These are phyloP conservation scores for Borealophlyctis nickersoniae DNA, from an alignment of 192 early-diverging fungal genomes.

Conservation along the genomic window DNA sequence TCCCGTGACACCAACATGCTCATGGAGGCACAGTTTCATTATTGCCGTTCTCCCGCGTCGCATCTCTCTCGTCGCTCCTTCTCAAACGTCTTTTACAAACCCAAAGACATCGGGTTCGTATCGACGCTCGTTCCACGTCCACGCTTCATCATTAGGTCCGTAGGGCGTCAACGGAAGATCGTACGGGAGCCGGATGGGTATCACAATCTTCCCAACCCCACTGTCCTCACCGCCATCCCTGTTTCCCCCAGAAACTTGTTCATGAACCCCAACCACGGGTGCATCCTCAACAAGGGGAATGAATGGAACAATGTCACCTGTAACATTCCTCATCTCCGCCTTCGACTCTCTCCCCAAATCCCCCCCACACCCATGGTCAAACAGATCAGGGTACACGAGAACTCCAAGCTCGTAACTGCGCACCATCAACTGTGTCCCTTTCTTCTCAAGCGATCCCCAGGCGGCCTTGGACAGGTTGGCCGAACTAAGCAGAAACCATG, in stretches of 20 bases:
- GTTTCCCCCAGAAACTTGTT: no score
- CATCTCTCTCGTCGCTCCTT: no score
- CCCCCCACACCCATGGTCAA: conserved; percentile 38
- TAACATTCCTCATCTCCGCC: conserved; percentile 14
- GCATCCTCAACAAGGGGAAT: conserved; percentile 2
- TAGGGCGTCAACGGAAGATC: conserved; percentile 57
- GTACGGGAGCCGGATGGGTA: conserved; percentile 60
- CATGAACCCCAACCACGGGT: no score
- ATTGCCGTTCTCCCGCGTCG: not conserved
- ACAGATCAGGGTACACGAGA: conserved; percentile 52
- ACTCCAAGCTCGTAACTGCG: conserved; percentile 69
- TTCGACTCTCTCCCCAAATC: conserved; percentile 7
- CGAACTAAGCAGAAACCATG: conserved; percentile 41
- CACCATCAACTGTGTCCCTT: conserved; percentile 51
- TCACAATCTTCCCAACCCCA: conserved; percentile 14
- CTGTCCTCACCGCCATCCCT: not conserved
- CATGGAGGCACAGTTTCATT: not conserved
- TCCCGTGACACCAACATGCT: not conserved
- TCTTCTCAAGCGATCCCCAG: conserved; percentile 58
- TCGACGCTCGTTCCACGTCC: conserved; percentile 37
- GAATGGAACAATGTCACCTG: conserved; percentile 4
- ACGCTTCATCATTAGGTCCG: conserved; percentile 35
- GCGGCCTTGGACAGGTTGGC: conserved; percentile 67
- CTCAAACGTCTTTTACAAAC: no score
- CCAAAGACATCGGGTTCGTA: conserved; percentile 10